phyloP scores from a whole-genome alignment of 345 rosid genomes.

The Cochlearia excelsa region DNA sequence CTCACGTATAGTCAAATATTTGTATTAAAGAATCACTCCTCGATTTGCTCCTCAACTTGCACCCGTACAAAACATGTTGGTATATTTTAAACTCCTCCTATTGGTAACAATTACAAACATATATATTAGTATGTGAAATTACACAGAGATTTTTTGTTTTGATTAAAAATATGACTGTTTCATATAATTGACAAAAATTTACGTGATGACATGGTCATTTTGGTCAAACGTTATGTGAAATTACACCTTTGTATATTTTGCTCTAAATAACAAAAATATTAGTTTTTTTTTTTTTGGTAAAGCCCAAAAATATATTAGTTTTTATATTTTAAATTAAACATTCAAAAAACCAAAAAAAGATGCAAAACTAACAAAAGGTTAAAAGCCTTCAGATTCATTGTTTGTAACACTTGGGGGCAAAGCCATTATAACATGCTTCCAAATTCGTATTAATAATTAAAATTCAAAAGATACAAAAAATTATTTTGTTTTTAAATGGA shows the following conservation, averaged over 20 bases:
- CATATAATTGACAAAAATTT: too few species aligned
- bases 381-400: constrained; percentile 33
- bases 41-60: constrained; percentile 36
- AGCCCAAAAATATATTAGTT: neutral
- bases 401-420: constrained; percentile 22
- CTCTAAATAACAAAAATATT: too few species aligned
- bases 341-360: neutral
- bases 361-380: too few species aligned
- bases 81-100: too few species aligned
- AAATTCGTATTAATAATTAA: constrained; percentile 5
- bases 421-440: constrained; percentile 12
- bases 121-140: too few species aligned
- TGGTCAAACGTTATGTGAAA: too few species aligned
- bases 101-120: too few species aligned
- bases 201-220: too few species aligned
- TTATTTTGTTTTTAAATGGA: neutral
- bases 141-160: too few species aligned
- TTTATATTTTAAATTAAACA: neutral
- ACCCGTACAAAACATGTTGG: constrained; percentile 25
- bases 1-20: constrained; percentile 8
- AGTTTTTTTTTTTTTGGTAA: too few species aligned
- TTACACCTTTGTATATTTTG: too few species aligned
- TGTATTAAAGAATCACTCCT: constrained; percentile 24
- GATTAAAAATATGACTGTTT: too few species aligned
- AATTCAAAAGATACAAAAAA: neutral